Evolutionary conservation across 768 basidiomycete genomes (phyloP), one percentile per base, ranked within the genome.

Genomic region (Podaxis sp.): DNA sequence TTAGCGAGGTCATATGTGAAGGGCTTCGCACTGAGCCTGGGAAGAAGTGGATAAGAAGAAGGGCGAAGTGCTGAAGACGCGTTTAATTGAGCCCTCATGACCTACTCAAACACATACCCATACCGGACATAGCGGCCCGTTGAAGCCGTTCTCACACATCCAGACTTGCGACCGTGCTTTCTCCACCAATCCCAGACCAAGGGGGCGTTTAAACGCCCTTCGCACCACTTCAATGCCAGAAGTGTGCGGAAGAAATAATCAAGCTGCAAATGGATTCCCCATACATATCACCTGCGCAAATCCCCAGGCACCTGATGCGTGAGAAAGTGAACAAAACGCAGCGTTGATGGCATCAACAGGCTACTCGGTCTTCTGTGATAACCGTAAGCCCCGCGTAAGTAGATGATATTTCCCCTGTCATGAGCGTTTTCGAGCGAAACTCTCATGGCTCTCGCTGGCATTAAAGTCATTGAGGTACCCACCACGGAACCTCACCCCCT

Each of bases 391-490:
- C 43, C 43, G 17, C 6, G 7, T 19, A 17, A 8, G 9, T 9
- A 2, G 33, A 33, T 33, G 33, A 62, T 29, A 50, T 19, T 50
- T 25, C 27, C 17, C 15, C 13, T 9, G 7, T 13, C 59, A 61
- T 47, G 52, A 25, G 38, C 17, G 12, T 55, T 55, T 4, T 33
- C 27, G 9, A 47, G 3, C 50, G 51, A 41, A 13, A 33, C 55
- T 51, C 47, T 36, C 51, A 85, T 85, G 84, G 77, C 82, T 24
- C 73, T 85, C 50, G 65, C 71, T 49, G 83, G 82, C 22, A 57
- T 85, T 56, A 82, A 82, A 63, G 82, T 84, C 38, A 71, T 85
- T 61, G 84, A 85, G 75, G 84, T 75, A 58, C 27, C 66, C 63
- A 25, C 19, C 19, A 9, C 25, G n/a, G 22, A n/a, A 17, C 15